Evolutionary conservation across 306 rosid species (phyloP).

Genomic region (Chamaecrista fasciculata): DNA sequence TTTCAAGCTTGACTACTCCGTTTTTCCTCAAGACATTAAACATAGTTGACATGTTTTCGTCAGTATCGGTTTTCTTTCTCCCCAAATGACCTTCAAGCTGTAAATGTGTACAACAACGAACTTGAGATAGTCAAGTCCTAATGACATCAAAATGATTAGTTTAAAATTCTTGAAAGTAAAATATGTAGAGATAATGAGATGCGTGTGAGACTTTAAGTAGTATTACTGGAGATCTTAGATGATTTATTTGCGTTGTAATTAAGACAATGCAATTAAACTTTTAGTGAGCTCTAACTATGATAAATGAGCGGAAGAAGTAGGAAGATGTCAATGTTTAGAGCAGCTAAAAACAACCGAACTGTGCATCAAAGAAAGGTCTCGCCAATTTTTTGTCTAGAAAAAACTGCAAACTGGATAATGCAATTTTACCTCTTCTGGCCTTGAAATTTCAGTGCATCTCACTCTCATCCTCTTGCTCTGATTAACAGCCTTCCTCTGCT

Average conservation of each 20-base stretch:
- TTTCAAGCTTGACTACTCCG: constrained; percentile 42
- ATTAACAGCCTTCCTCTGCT: constrained; percentile 22
- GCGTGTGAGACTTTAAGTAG: too few species aligned
- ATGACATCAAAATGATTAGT: background rate
- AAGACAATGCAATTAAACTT: background rate
- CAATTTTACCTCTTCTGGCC: constrained; percentile 38
- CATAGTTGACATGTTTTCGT: constrained; percentile 44
- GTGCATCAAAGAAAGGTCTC: constrained; percentile 1
- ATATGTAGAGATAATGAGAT: background rate
- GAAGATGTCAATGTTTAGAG: background rate
- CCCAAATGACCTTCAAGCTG: constrained; percentile 35
- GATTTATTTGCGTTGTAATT: background rate
- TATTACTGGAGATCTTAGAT: too few species aligned
- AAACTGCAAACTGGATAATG: background rate
- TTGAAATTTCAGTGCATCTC: constrained; percentile 26
- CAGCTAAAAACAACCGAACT: background rate
- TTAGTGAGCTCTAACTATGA: background rate
- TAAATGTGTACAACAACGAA: background rate
- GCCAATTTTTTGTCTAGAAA: background rate
- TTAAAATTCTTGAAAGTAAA: constrained; percentile 9
- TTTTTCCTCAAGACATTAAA: constrained; percentile 46
- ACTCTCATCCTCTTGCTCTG: constrained; percentile 24
- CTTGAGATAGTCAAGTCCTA: background rate
- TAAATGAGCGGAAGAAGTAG: constrained; percentile 13
- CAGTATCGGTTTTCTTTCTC: constrained; percentile 37